Conservation (phyloP, 306 rosid species). For the Nissolia schottii region DNA sequence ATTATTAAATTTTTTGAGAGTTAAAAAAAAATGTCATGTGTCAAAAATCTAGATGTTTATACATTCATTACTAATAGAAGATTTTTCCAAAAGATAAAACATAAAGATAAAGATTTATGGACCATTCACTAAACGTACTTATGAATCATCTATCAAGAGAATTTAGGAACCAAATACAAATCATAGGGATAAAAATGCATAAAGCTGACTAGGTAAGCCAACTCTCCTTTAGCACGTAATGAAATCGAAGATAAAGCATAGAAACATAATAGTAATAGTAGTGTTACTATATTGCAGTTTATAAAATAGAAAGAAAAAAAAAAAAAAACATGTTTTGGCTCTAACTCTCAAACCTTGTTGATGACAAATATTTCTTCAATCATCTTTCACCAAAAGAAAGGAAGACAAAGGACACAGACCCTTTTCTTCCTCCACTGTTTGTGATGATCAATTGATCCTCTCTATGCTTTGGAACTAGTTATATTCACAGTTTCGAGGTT, state of each 20-base stretch:
- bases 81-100: not conserved
- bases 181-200: too few relatives aligned
- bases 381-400: slow-evolving; percentile 16
- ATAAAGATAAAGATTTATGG: not conserved
- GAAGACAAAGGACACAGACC: slow-evolving; percentile 1
- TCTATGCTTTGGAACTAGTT: not conserved
- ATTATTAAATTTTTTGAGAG: too few relatives aligned
- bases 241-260: not conserved
- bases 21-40: too few relatives aligned
- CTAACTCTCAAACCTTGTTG: slow-evolving; percentile 22
- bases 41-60: too few relatives aligned
- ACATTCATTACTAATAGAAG: too few relatives aligned
- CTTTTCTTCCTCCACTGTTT: slow-evolving; percentile 12
- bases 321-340: not conserved
- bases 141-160: too few relatives aligned
- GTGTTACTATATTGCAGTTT: not conserved
- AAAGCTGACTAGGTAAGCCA: too few relatives aligned
- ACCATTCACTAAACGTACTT: too few relatives aligned
- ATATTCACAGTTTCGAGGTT: slow-evolving; percentile 16
- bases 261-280: not conserved
- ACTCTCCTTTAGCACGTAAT: too few relatives aligned
- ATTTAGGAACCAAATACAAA: too few relatives aligned
- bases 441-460: not conserved
- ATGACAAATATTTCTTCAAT: slow-evolving; percentile 10
- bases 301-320: not conserved